Conservation (phyloP, 1,284 basidiomycete species). For the Papiliotrema fonsecae region DNA sequence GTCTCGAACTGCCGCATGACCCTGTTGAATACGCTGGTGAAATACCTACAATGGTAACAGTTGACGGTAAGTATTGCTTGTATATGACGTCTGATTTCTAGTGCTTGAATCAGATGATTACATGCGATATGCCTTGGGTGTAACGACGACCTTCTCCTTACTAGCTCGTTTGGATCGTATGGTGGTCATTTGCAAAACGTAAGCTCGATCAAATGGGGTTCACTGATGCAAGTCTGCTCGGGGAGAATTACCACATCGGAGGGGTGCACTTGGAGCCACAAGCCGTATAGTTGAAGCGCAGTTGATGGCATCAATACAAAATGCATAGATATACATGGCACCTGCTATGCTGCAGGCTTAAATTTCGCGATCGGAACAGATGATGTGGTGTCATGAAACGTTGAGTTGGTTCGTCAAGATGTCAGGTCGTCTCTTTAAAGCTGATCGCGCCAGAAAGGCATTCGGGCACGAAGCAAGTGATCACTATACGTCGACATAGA, state of each 20-base stretch:
- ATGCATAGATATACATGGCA: background rate
- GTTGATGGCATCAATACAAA: background rate
- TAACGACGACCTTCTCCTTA: constrained; percentile 43
- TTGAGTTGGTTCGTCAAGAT: too few relatives aligned
- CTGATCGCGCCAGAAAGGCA: too few relatives aligned
- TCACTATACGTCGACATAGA: constrained; percentile 75
- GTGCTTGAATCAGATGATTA: constrained; percentile 43
- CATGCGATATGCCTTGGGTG: constrained; percentile 44
- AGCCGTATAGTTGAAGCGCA: background rate
- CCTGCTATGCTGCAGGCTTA: too few relatives aligned
- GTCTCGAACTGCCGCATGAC: constrained; percentile 35
- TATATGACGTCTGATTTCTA: constrained; percentile 1
- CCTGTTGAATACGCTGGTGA: constrained; percentile 29
- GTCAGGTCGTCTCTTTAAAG: too few relatives aligned
- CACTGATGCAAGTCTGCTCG: constrained; percentile 28
- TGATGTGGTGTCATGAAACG: too few relatives aligned
- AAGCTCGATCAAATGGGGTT: constrained; percentile 5
- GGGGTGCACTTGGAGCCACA: constrained; percentile 24
- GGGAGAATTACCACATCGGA: constrained; percentile 43
- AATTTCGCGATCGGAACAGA: too few relatives aligned
- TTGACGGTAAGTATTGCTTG: constrained; percentile 29
- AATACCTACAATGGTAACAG: constrained; percentile 40
- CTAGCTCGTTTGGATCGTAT: constrained; percentile 40
- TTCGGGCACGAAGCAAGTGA: too few relatives aligned
- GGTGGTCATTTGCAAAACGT: constrained; percentile 44